Conservation (phyloP, 352 stramenopile species). For the Phytopythium cucurbitacearum region DNA sequence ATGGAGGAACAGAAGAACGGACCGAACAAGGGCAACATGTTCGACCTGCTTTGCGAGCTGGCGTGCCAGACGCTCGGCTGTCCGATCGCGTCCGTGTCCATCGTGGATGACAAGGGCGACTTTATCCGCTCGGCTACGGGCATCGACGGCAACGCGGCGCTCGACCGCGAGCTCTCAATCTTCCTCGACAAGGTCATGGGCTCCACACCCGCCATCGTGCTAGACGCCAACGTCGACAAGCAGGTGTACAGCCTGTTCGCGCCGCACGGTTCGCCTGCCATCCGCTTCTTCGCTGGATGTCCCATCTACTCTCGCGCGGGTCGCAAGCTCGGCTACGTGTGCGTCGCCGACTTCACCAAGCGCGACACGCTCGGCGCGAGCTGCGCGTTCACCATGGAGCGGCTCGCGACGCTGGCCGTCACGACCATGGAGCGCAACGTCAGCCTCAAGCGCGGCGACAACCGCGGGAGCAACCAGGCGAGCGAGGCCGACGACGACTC, state of each 20-base stretch:
- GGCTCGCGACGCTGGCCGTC: slow-evolving; percentile 66
- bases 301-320: slow-evolving; percentile 69
- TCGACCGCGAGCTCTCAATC: slow-evolving; percentile 51
- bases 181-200: slow-evolving; percentile 82
- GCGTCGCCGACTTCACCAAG: slow-evolving; percentile 71
- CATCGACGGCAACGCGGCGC: slow-evolving; percentile 37
- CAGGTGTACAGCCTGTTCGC: slow-evolving; percentile 56
- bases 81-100: slow-evolving; percentile 71
- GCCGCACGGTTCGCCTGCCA: slow-evolving; percentile 27
- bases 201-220: slow-evolving; percentile 65
- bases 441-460: slow-evolving; percentile 18
- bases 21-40: slow-evolving; percentile 86
- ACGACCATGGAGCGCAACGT: slow-evolving; percentile 74
- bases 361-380: slow-evolving; percentile 68
- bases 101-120: slow-evolving; percentile 46
- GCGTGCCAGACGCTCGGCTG: slow-evolving; percentile 79
- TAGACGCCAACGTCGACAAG: slow-evolving; percentile 71
- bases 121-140: slow-evolving; percentile 47
- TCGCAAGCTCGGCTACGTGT: slow-evolving; percentile 75
- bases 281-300: slow-evolving; percentile 76
- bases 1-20: slow-evolving; percentile 59
- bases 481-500: no score
- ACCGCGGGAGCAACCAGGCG: slow-evolving; percentile 19
- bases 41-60: slow-evolving; percentile 74
- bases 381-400: slow-evolving; percentile 78